phyloP scores from a whole-genome alignment of 1,139 yeast species.

The Candida pseudocylindracea region DNA sequence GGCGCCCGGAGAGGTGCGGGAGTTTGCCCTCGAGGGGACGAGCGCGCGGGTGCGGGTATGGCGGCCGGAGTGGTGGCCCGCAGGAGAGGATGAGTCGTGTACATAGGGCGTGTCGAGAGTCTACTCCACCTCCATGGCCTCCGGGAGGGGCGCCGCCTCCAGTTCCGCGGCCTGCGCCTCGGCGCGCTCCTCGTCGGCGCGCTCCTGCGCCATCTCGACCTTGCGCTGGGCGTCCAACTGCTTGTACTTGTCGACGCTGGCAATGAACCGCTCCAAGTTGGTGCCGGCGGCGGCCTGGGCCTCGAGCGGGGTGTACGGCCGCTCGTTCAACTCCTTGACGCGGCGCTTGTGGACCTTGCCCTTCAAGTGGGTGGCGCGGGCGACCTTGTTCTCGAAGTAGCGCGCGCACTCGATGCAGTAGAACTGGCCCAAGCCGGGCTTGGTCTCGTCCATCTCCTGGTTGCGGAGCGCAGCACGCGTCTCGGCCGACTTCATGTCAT shows the following conservation, averaged over 20 bases:
- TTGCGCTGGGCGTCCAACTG: constrained; percentile 14
- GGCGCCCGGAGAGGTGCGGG: too few relatives aligned
- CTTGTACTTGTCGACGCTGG: constrained; percentile 34
- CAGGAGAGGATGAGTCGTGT: too few relatives aligned
- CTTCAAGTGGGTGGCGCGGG: constrained; percentile 50
- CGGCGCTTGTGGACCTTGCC: constrained; percentile 74
- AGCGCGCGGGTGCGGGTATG: too few relatives aligned
- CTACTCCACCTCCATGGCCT: too few relatives aligned
- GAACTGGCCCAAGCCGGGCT: constrained; percentile 86
- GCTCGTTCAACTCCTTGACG: constrained; percentile 46
- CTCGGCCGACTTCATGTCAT: constrained; percentile 46
- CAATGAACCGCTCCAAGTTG: constrained; percentile 42
- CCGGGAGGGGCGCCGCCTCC: too few relatives aligned
- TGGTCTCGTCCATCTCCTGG: constrained; percentile 74
- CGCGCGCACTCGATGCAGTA: constrained; percentile 90
- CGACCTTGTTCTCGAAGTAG: constrained; percentile 61
- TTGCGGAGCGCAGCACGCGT: constrained; percentile 41
- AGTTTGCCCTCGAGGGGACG: too few relatives aligned
- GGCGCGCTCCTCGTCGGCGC: constrained; percentile 10
- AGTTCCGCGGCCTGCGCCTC: too few relatives aligned
- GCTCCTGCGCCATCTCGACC: constrained; percentile 16
- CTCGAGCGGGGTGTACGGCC: constrained; percentile 75
- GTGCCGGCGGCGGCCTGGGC: constrained; percentile 82
- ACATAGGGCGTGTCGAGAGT: too few relatives aligned
- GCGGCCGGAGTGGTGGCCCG: too few relatives aligned